A percentile compares a stretch with the other conserved stretches of the same genome.
Conservation (phyloP, 768 basidiomycete genomes). For the Dendrothele bispora region DNA sequence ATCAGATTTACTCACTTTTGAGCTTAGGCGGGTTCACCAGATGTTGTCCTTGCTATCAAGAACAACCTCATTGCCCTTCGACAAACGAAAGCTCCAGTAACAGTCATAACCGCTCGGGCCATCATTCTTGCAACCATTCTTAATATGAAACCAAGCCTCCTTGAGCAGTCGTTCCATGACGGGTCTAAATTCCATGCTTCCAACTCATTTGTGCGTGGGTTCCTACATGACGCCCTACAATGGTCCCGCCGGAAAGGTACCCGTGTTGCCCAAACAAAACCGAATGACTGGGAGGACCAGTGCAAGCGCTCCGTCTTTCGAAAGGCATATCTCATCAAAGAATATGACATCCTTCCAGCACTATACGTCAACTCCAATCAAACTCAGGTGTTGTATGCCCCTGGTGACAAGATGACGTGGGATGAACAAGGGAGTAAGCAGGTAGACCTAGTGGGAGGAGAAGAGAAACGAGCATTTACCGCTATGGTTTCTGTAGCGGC, state of each 20-base stretch:
- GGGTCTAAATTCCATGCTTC: no score
- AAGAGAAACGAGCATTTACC: conserved; percentile 32
- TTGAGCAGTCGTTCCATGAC: no score
- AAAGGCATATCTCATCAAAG: conserved; percentile 6
- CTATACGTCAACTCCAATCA: conserved; percentile 26
- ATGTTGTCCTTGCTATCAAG: neutral
- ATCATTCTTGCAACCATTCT: no score
- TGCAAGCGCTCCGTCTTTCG: conserved; percentile 6
- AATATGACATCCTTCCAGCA: neutral
- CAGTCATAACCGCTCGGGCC: neutral
- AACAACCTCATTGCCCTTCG: neutral
- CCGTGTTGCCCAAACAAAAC: conserved; percentile 34
- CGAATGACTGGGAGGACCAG: conserved; percentile 27
- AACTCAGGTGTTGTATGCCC: conserved; percentile 14
- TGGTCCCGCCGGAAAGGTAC: conserved; percentile 29
- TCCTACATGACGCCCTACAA: conserved; percentile 14
- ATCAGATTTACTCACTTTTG: no score
- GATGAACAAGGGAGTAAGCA: conserved; percentile 19
- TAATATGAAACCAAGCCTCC: no score
- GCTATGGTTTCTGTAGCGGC: conserved; percentile 19
- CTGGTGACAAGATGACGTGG: conserved; percentile 16
- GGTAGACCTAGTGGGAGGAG: conserved; percentile 20
- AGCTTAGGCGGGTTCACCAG: no score
- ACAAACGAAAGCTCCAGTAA: neutral
- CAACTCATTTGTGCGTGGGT: conserved; percentile 22